These are phyloP conservation scores for Clavispora fructus DNA, from an alignment of 805 yeast species.

Conservation along the genomic window DNA sequence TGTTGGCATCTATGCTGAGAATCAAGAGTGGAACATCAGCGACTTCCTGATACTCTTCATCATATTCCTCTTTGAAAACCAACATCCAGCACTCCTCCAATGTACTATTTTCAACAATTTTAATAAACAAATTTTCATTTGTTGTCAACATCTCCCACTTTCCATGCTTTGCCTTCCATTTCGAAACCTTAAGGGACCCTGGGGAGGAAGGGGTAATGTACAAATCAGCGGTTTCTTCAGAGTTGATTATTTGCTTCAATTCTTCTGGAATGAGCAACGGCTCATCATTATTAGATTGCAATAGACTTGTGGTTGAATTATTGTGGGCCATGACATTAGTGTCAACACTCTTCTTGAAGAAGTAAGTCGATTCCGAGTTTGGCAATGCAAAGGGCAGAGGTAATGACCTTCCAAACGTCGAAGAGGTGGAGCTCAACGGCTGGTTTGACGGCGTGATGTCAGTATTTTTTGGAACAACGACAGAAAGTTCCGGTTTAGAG, in stretches of 20 bases:
- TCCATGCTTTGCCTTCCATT: slow-evolving; percentile 38
- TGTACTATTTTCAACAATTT: slow-evolving; percentile 35
- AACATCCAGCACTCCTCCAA: slow-evolving; percentile 32
- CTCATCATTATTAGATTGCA: slow-evolving; percentile 11
- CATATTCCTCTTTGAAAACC: slow-evolving; percentile 36
- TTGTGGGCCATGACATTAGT: background rate
- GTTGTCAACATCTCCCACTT: slow-evolving; percentile 42
- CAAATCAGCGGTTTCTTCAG: slow-evolving; percentile 33
- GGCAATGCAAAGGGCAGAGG: slow-evolving; percentile 44
- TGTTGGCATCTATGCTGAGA: slow-evolving; percentile 22
- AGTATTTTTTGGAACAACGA: slow-evolving; percentile 12
- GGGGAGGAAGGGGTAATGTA: slow-evolving; percentile 31
- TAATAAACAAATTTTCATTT: slow-evolving; percentile 30
- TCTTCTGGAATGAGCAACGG: slow-evolving; percentile 29
- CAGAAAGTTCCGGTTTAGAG: slow-evolving; percentile 9
- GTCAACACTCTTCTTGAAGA: slow-evolving; percentile 28
- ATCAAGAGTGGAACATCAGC: slow-evolving; percentile 34
- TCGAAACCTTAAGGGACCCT: slow-evolving; percentile 34
- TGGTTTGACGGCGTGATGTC: slow-evolving; percentile 5
- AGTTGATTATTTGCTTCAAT: slow-evolving; percentile 33
- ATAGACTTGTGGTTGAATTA: slow-evolving; percentile 2
- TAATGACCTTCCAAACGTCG: slow-evolving; percentile 13
- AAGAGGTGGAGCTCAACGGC: slow-evolving; percentile 12
- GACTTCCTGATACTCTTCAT: slow-evolving; percentile 23
- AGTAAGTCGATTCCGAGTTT: slow-evolving; percentile 35